Evolutionary conservation across 2,329 filamentous ascomycete genomes (phyloP).

Genomic region (Ophiostoma sp.): DNA sequence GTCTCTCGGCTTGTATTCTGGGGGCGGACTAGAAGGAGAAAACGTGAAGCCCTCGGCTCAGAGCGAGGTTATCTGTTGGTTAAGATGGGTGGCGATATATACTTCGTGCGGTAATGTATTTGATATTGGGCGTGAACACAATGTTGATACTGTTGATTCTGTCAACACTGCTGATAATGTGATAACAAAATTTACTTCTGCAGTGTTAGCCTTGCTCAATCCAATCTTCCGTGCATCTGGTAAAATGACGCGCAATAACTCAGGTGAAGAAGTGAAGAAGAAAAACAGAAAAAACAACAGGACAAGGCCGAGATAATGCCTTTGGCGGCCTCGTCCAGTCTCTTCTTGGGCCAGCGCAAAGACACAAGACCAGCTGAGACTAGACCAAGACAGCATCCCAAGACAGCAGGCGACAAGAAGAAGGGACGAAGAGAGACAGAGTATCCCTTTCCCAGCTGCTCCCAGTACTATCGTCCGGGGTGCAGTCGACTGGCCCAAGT

Average conservation of each 20-base stretch:
- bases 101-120: neutral
- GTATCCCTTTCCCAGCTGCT: neutral
- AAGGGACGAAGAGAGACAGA: neutral
- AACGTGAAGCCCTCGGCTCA: neutral
- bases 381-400: neutral
- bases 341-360: neutral
- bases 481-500: neutral
- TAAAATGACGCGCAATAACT: neutral
- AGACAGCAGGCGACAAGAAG: neutral
- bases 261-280: neutral
- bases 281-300: neutral
- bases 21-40: neutral
- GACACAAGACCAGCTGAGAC: conserved; percentile 1
- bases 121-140: neutral
- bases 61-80: neutral
- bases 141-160: neutral
- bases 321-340: neutral
- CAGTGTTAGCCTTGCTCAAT: neutral
- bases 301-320: conserved; percentile 4
- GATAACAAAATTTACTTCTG: neutral
- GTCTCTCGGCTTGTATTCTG: neutral
- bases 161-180: neutral
- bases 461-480: neutral
- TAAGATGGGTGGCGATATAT: neutral
- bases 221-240: conserved; percentile 1